Conservation (phyloP, 768 basidiomycete genomes). For the Suillus ampliporus region DNA sequence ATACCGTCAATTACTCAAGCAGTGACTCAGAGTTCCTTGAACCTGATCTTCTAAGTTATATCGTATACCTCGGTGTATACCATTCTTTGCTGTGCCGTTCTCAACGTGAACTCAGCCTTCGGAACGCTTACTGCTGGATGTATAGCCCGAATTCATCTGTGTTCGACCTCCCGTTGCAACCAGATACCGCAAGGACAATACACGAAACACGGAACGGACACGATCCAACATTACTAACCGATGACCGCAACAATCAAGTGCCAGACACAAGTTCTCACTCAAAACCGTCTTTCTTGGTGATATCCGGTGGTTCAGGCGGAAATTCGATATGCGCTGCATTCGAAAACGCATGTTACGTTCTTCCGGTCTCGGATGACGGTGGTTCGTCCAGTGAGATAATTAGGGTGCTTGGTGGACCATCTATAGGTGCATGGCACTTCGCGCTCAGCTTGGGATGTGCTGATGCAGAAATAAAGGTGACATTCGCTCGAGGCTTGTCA, state of each 20-base stretch:
- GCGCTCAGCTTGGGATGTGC: constrained; percentile 16
- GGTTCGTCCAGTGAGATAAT: constrained; percentile 96
- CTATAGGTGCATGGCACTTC: constrained; percentile 60
- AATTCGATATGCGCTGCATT: constrained; percentile 92
- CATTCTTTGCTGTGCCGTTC: background rate
- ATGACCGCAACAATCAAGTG: background rate
- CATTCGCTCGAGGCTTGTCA: constrained; percentile 86
- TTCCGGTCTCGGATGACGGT: constrained; percentile 96
- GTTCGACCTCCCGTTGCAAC: constrained; percentile 71
- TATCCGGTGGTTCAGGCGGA: constrained; percentile 95
- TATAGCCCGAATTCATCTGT: constrained; percentile 73
- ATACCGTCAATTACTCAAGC: background rate
- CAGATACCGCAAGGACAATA: constrained; percentile 1
- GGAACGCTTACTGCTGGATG: constrained; percentile 9
- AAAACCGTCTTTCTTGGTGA: constrained; percentile 53
- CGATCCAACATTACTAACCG: background rate
- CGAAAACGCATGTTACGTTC: constrained; percentile 73
- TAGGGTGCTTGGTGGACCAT: constrained; percentile 86
- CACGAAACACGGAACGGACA: background rate
- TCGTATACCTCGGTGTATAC: background rate
- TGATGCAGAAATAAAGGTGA: constrained; percentile 58
- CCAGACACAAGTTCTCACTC: constrained; percentile 11
- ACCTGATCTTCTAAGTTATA: background rate
- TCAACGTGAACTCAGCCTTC: constrained; percentile 7
- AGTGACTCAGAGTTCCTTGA: background rate